Evolutionary conservation across 208 protist genomes (phyloP), one percentile per base, ranked within the genome.

Genomic region (Leishmania amazonensis): DNA sequence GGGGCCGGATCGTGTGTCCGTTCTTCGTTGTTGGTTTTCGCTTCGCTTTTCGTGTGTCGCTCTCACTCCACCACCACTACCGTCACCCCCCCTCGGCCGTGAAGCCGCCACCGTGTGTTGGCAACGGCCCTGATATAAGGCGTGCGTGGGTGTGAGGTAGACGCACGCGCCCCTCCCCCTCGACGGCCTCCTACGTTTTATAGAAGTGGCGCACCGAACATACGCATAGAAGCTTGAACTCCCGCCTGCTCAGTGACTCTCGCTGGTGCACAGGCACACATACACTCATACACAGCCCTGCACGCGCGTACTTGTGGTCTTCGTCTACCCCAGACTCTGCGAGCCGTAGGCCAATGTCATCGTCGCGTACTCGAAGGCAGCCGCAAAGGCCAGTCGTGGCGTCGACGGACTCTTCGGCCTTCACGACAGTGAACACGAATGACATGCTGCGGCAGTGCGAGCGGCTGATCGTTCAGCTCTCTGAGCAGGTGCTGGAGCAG

Each of bases 401-500:
- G 51, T 62, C 49, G 17, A 76, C 19, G 31, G 49, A 60, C 19
- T 65, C 75, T 57, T 45, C 49, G 17, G 49, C n/a, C 51, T 64
- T 62, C n/a, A 83, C 79, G 0, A 51, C 81, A n/a, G 75, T 79
- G 15, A 67, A 38, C 51, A 58, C 62, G 2, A 53, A 58, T 17
- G 87, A 86, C 21, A 45, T 84, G 31, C 49, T 87, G 19, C 58
- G 64, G 47, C 88, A 85, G 45, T 93, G 90, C 77, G 88, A 95
- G 65, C 64, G 70, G 28, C 40, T 95, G 11, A 81, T 95, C 51
- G 35, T 76, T 2, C 80, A 89, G 11, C 86, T 95, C 75, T 81
- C 91, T 17, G 67, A 86, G 38, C 90, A 93, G 67, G 86, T 88
- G 2, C 47, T 91, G 4, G 75, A 87, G 60, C 92, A 95, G 78